Conservation (phyloP, 768 basidiomycete genomes). For the Cyclocybe cylindracea region DNA sequence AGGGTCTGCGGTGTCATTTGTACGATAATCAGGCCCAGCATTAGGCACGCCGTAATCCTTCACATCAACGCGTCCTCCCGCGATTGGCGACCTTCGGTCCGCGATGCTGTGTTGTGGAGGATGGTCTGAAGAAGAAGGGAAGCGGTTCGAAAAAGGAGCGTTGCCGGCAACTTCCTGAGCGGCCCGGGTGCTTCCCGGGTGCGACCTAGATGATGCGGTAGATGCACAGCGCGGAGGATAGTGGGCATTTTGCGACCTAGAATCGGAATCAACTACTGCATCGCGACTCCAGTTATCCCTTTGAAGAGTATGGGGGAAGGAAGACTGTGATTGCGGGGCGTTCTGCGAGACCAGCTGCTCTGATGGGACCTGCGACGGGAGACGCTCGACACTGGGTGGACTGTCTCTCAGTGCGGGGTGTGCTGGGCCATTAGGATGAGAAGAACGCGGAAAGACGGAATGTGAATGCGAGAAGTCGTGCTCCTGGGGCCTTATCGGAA, state of each 20-base stretch:
- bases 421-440: no score
- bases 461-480: neutral
- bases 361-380: conserved; percentile 18
- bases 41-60: neutral
- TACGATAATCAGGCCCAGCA: conserved; percentile 2
- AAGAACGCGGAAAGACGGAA: neutral
- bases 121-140: neutral
- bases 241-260: neutral
- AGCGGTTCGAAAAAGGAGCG: neutral
- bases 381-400: conserved; percentile 24
- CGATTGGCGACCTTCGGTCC: conserved; percentile 16
- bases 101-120: conserved; percentile 3
- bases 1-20: no score
- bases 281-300: conserved; percentile 14
- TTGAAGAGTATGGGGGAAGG: neutral
- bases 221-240: neutral
- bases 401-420: conserved; percentile 11
- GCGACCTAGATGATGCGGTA: neutral
- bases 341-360: conserved; percentile 1
- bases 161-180: no score
- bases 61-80: conserved; percentile 17
- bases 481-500: conserved; percentile 10
- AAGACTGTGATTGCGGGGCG: neutral
- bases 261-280: conserved; percentile 6
- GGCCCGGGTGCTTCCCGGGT: conserved; percentile 1